Percentiles rank a stretch among this genome's conserved stretches.
Evolutionary conservation across 495 filamentous ascomycete genomes (phyloP).

Genomic region (Geoglossum glabrum): DNA sequence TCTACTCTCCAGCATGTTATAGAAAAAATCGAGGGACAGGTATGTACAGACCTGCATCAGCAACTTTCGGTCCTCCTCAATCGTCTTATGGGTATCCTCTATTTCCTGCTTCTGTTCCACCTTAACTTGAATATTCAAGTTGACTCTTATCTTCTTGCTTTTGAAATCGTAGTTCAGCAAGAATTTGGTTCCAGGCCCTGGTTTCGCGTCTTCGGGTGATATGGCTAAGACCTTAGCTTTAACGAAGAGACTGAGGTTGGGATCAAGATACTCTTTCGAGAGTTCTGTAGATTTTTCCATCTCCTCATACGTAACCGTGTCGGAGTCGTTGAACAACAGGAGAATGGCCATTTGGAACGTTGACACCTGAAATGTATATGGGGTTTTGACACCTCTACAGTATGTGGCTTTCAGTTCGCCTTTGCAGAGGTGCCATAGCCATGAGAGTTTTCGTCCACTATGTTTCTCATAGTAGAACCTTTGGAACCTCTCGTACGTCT

Average conservation of each 20-base stretch:
- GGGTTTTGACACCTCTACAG: conserved; percentile 65
- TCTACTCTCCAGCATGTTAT: neutral
- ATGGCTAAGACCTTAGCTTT: conserved; percentile 75
- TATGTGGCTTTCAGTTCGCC: conserved; percentile 92
- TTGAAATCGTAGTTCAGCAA: conserved; percentile 84
- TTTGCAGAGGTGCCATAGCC: conserved; percentile 97
- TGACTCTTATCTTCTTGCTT: conserved; percentile 91
- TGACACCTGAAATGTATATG: conserved; percentile 94
- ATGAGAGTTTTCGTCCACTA: conserved; percentile 84
- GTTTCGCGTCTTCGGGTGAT: conserved; percentile 48
- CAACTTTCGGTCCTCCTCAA: conserved; percentile 93
- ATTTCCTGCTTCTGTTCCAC: conserved; percentile 86
- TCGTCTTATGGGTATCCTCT: conserved; percentile 96
- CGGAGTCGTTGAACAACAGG: conserved; percentile 84
- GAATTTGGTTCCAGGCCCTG: conserved; percentile 55
- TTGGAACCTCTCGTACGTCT: conserved; percentile 73
- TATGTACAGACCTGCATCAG: conserved; percentile 68
- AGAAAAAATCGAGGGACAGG: conserved; percentile 1
- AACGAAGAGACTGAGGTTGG: conserved; percentile 60
- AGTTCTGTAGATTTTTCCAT: conserved; percentile 65
- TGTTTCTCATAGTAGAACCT: conserved; percentile 93
- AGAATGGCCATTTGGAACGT: conserved; percentile 95
- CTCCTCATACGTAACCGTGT: conserved; percentile 70
- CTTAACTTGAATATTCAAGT: conserved; percentile 87
- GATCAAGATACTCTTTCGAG: conserved; percentile 60